Evolutionary conservation across 768 basidiomycete genomes (phyloP).

Genomic region (Lactarius evosmus): DNA sequence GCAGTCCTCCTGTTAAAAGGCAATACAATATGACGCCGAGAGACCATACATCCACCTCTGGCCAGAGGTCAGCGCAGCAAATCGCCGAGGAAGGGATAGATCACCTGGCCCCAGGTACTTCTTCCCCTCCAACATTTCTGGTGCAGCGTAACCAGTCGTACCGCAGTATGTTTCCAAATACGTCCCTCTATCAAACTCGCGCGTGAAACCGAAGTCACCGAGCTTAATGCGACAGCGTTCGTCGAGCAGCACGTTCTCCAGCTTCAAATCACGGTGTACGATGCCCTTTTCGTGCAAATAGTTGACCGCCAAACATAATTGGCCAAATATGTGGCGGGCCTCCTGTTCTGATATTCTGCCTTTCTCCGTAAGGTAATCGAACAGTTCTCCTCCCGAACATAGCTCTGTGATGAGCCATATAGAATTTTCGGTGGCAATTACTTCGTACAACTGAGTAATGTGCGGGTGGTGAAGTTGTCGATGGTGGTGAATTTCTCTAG

Average conservation of each 20-base stretch:
- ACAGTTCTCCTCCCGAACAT: constrained; percentile 94
- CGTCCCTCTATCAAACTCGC: constrained; percentile 76
- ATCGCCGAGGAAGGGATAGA: not conserved
- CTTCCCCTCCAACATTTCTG: constrained; percentile 85
- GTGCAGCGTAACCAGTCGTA: constrained; percentile 90
- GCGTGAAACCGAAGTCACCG: constrained; percentile 92
- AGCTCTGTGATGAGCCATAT: constrained; percentile 99
- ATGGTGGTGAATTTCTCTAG: constrained; percentile 98
- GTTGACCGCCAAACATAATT: constrained; percentile 88
- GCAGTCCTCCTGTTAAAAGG: constrained; percentile 72
- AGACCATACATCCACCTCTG: constrained; percentile 96
- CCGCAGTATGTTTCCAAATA: constrained; percentile 94
- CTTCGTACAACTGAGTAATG: constrained; percentile 94
- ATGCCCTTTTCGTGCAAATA: constrained; percentile 91
- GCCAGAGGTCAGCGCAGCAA: constrained; percentile 14
- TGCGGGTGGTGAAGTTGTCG: constrained; percentile 94
- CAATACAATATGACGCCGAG: constrained; percentile 89
- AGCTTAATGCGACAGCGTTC: constrained; percentile 89
- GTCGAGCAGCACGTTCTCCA: constrained; percentile 92
- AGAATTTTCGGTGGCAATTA: constrained; percentile 91
- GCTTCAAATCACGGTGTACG: constrained; percentile 94
- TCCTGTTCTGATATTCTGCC: constrained; percentile 84
- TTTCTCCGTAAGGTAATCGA: constrained; percentile 97
- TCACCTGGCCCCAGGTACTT: constrained; percentile 88
- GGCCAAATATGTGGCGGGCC: constrained; percentile 87